Evolutionary conservation across 2,329 filamentous ascomycete genomes (phyloP).

Genomic region (Leptographium lundbergii): DNA sequence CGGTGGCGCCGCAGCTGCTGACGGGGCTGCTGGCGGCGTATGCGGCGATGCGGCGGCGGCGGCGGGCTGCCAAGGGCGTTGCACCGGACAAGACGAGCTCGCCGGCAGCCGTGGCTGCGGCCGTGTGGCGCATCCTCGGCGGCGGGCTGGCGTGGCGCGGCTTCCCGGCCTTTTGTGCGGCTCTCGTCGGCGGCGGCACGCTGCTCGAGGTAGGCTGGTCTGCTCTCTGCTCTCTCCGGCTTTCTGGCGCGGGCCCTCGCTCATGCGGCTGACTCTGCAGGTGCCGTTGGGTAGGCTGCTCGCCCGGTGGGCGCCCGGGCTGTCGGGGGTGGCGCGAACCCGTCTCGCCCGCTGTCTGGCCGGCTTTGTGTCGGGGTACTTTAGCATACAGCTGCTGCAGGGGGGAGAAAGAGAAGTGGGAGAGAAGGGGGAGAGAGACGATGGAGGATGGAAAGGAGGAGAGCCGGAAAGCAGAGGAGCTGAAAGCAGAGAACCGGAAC

Average conservation of each 20-base stretch:
- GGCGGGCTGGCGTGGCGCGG: conserved; percentile 40
- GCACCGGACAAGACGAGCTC: conserved; percentile 9
- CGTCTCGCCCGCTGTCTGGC: conserved; percentile 46
- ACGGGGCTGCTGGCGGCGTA: conserved; percentile 37
- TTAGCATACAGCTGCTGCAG: conserved; percentile 44
- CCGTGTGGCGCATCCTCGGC: conserved; percentile 29
- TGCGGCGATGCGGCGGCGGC: conserved; percentile 20
- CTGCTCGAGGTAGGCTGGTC: conserved; percentile 37
- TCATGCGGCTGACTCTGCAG: conserved; percentile 4
- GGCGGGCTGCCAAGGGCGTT: conserved; percentile 11
- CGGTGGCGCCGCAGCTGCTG: conserved; percentile 42
- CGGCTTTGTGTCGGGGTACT: conserved; percentile 44
- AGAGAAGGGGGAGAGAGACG: background rate
- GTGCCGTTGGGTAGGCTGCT: conserved; percentile 20
- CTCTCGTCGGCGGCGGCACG: conserved; percentile 45
- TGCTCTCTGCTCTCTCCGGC: background rate
- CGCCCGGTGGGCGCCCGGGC: conserved; percentile 11
- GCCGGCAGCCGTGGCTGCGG: conserved; percentile 9
- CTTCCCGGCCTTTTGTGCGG: conserved; percentile 51
- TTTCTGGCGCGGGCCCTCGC: background rate
- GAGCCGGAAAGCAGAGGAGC: background rate
- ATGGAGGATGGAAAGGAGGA: background rate
- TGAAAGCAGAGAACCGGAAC: too few species aligned
- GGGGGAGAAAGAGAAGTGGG: background rate
- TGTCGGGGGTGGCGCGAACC: conserved; percentile 17